phyloP scores from a whole-genome alignment of 1,284 basidiomycete species.

The Austroboletus olivaceoglutinosus region DNA sequence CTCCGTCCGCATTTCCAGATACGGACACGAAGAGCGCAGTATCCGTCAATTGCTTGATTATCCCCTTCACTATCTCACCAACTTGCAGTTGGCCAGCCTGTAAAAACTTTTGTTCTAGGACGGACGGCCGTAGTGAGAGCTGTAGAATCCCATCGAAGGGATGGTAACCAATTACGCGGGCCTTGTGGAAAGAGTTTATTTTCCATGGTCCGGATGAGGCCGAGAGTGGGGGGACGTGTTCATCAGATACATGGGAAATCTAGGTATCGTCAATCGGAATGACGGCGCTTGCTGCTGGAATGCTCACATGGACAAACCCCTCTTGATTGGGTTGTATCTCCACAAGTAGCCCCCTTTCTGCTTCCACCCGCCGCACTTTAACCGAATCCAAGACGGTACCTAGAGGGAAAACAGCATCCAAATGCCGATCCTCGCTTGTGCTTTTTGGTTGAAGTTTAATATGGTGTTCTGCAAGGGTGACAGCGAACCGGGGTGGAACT shows the following conservation, averaged over 20 bases:
- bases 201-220: slow-evolving; percentile 76
- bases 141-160: slow-evolving; percentile 87
- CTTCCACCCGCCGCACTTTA: slow-evolving; percentile 71
- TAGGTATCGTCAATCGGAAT: slow-evolving; percentile 32
- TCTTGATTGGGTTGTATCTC: slow-evolving; percentile 62
- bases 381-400: slow-evolving; percentile 73
- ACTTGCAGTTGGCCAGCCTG: slow-evolving; percentile 82
- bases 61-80: slow-evolving; percentile 83
- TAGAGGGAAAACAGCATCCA: slow-evolving; percentile 66
- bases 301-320: slow-evolving; percentile 84
- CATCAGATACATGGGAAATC: slow-evolving; percentile 95
- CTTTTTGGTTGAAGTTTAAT: slow-evolving; percentile 48
- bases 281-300: background rate
- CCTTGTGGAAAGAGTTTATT: slow-evolving; percentile 75
- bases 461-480: slow-evolving; percentile 76
- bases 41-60: slow-evolving; percentile 79
- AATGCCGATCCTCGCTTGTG: slow-evolving; percentile 26
- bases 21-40: slow-evolving; percentile 82
- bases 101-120: slow-evolving; percentile 87
- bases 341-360: slow-evolving; percentile 79
- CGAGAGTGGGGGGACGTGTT: slow-evolving; percentile 79
- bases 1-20: slow-evolving; percentile 84
- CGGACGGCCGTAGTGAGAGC: slow-evolving; percentile 79
- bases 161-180: slow-evolving; percentile 88
- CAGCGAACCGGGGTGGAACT: slow-evolving; percentile 77